Conservation (phyloP, 2,329 filamentous ascomycete genomes). For the Acarospora socialis region DNA sequence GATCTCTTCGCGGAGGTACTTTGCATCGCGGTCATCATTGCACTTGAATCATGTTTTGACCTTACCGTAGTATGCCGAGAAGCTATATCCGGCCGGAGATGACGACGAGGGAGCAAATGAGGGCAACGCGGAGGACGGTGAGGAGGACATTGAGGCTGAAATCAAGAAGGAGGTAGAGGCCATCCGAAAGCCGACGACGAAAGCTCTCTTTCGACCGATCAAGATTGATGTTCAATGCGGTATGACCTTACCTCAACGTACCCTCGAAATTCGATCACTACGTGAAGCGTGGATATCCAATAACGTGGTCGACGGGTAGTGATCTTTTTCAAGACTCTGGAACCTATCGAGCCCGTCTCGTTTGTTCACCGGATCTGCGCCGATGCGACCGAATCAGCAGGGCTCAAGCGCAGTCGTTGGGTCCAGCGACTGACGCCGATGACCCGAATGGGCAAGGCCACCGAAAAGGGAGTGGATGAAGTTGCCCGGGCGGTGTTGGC, state of each 20-base stretch:
- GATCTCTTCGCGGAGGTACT: constrained; percentile 43
- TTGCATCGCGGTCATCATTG: constrained; percentile 5
- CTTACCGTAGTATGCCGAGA: constrained; percentile 25
- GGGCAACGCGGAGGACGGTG: constrained; percentile 24
- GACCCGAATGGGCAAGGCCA: constrained; percentile 42
- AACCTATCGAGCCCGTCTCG: constrained; percentile 44
- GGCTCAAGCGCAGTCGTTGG: constrained; percentile 41
- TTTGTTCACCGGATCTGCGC: constrained; percentile 45
- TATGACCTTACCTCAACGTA: constrained; percentile 13
- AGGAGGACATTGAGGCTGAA: constrained; percentile 14
- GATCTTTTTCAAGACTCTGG: constrained; percentile 42
- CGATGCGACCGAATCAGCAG: constrained; percentile 37
- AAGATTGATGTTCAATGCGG: constrained; percentile 38
- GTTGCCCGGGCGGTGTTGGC: constrained; percentile 43
- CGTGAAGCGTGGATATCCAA: constrained; percentile 43
- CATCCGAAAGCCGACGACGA: constrained; percentile 36
- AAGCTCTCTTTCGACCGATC: constrained; percentile 38
- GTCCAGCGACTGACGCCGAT: constrained; percentile 48
- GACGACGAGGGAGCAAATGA: constrained; percentile 14
- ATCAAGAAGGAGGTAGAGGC: constrained; percentile 11
- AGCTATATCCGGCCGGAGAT: constrained; percentile 22
- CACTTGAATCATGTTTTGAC: constrained; percentile 6
- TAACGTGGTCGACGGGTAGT: constrained; percentile 35
- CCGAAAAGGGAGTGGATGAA: constrained; percentile 41
- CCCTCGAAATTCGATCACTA: constrained; percentile 9